phyloP scores from a whole-genome alignment of 106 monocot species.

The Acorus calamus region DNA sequence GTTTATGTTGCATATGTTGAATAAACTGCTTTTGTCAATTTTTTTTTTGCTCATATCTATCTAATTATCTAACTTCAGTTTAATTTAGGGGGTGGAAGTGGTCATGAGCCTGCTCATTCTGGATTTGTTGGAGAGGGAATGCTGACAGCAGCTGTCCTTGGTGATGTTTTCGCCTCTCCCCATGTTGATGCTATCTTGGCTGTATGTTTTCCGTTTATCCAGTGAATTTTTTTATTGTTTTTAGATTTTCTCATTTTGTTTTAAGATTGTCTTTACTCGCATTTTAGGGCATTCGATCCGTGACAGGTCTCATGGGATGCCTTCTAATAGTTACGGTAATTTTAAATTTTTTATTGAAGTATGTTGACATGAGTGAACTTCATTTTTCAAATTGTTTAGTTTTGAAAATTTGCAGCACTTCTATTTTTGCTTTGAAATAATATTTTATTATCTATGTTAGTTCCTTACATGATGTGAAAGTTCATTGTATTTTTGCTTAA shows the following conservation, averaged over 20 bases:
- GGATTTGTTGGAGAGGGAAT: conserved; percentile 96
- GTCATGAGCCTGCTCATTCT: conserved; percentile 95
- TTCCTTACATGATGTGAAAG: background rate
- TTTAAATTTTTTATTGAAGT: too few relatives aligned
- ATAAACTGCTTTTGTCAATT: background rate
- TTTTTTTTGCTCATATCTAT: background rate
- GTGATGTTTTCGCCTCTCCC: conserved; percentile 89
- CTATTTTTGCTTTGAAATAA: background rate
- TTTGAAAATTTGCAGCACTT: too few relatives aligned
- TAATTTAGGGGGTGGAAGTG: conserved; percentile 78
- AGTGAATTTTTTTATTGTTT: background rate
- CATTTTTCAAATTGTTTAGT: too few relatives aligned
- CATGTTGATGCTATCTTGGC: conserved; percentile 87
- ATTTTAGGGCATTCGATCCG: conserved; percentile 82
- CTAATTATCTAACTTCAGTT: background rate
- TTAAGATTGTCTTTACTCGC: background rate
- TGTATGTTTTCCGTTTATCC: conserved; percentile 30
- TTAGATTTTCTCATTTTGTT: conserved; percentile 5
- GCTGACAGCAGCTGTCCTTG: conserved; percentile 94
- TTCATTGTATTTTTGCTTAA: background rate
- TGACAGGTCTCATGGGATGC: conserved; percentile 91
- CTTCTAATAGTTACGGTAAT: conserved; percentile 83
- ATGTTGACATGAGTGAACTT: too few relatives aligned
- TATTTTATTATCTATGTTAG: background rate
- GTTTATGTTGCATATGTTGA: background rate